phyloP scores from a whole-genome alignment of 2,329 filamentous ascomycete genomes.

The Ophiosphaerella korrae region DNA sequence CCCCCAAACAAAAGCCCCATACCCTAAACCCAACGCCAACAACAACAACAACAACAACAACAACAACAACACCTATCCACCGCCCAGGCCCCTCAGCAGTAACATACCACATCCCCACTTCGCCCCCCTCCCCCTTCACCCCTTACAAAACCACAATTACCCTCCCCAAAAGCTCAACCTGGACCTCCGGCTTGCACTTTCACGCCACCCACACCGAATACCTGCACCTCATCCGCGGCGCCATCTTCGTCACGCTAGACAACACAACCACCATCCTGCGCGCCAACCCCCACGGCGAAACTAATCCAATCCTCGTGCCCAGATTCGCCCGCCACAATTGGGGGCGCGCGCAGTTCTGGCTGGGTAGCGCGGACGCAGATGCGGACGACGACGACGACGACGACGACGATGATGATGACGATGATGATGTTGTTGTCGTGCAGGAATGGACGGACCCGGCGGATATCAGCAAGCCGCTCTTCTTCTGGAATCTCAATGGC shows the following conservation, averaged over 20 bases:
- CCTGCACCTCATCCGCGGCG: slow-evolving; percentile 50
- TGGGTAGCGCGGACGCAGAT: not conserved
- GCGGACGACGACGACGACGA: not conserved
- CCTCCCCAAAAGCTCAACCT: slow-evolving; percentile 51
- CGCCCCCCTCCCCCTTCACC: slow-evolving; percentile 16
- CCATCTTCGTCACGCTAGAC: slow-evolving; percentile 33
- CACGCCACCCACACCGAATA: slow-evolving; percentile 56
- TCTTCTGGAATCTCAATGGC: slow-evolving; percentile 59
- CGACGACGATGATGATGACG: slow-evolving; percentile 30
- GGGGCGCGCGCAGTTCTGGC: slow-evolving; percentile 44
- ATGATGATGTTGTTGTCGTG: slow-evolving; percentile 47
- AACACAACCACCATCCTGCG: slow-evolving; percentile 9
- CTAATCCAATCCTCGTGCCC: slow-evolving; percentile 42
- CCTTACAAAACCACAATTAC: slow-evolving; percentile 48
- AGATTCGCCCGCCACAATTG: slow-evolving; percentile 54
- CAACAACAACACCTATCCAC: slow-evolving; percentile 6
- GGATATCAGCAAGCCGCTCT: slow-evolving; percentile 54
- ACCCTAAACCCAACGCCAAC: not conserved
- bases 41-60: too few species aligned
- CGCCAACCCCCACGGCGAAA: slow-evolving; percentile 11
- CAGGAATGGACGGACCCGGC: slow-evolving; percentile 55
- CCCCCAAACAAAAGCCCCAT: not conserved
- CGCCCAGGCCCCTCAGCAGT: slow-evolving; percentile 25
- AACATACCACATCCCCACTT: slow-evolving; percentile 46
- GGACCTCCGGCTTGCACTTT: slow-evolving; percentile 58